Evolutionary conservation across 1,284 basidiomycete genomes (phyloP).

Genomic region (Irpex lacteus): DNA sequence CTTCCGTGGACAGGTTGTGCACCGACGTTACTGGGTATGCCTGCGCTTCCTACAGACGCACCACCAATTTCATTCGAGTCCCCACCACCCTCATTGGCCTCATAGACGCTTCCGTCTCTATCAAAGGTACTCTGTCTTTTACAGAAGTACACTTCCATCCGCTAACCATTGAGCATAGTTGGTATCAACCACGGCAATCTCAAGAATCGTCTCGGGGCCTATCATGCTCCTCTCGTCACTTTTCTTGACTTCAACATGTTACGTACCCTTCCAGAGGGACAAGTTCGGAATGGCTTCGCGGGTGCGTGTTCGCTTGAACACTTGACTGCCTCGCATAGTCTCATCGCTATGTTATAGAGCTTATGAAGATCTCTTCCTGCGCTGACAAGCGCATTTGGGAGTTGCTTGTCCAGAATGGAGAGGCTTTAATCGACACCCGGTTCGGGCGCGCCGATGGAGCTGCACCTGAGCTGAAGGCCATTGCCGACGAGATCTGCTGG

Average conservation of each 20-base stretch:
- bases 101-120: constrained; percentile 21
- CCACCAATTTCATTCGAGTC: constrained; percentile 21
- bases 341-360: constrained; percentile 7
- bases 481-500: constrained; percentile 22
- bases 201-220: constrained; percentile 22
- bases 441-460: constrained; percentile 18
- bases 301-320: constrained; percentile 3
- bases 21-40: constrained; percentile 21
- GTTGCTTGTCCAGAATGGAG: constrained; percentile 18
- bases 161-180: constrained; percentile 13
- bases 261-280: constrained; percentile 19
- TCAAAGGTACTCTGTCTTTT: constrained; percentile 14
- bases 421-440: constrained; percentile 17
- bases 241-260: constrained; percentile 24
- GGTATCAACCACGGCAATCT: constrained; percentile 20
- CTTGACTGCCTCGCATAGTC: background rate
- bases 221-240: constrained; percentile 20
- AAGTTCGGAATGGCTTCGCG: constrained; percentile 22
- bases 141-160: background rate
- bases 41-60: constrained; percentile 22
- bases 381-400: constrained; percentile 22
- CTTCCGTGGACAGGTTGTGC: constrained; percentile 8
- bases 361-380: constrained; percentile 22
- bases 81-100: constrained; percentile 22
- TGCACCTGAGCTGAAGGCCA: constrained; percentile 15